These are phyloP conservation scores for Plenodomus biglobosus DNA, from an alignment of 2,329 filamentous ascomycete genomes.

Conservation along the genomic window DNA sequence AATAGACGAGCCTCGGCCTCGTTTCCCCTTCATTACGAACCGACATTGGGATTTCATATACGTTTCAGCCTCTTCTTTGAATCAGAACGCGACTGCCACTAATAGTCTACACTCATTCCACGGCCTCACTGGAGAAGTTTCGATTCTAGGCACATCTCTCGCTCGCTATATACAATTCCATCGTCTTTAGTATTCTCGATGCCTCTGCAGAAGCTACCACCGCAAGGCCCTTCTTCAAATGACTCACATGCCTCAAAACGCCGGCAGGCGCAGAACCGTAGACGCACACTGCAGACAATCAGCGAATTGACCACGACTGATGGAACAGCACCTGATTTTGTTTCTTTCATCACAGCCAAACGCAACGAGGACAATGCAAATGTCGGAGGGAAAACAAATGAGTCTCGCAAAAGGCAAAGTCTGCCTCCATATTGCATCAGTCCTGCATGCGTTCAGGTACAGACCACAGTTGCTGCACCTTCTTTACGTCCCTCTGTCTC, in stretches of 20 bases:
- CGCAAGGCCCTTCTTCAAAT: slow-evolving; percentile 6
- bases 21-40: background rate
- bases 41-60: background rate
- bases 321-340: slow-evolving; percentile 11
- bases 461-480: slow-evolving; percentile 6
- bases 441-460: background rate
- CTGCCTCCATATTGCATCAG: slow-evolving; percentile 15
- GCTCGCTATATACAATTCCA: too few relatives aligned
- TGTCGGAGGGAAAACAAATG: slow-evolving; percentile 2
- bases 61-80: background rate
- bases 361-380: slow-evolving; percentile 3
- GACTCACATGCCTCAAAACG: slow-evolving; percentile 4
- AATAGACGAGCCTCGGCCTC: background rate
- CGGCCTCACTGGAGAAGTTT: background rate
- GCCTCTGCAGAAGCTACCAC: slow-evolving; percentile 23
- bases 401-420: slow-evolving; percentile 16
- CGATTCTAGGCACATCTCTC: too few relatives aligned
- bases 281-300: slow-evolving; percentile 34
- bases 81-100: background rate
- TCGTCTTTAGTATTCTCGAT: slow-evolving; percentile 7
- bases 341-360: slow-evolving; percentile 6
- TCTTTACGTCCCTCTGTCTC: slow-evolving; percentile 3
- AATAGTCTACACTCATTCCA: background rate
- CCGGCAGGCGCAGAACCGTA: slow-evolving; percentile 20
- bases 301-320: slow-evolving; percentile 28